Base-by-base conservation (phyloP, 192 early-diverging fungal genomes). In the Oehlia diaphana region DNA sequence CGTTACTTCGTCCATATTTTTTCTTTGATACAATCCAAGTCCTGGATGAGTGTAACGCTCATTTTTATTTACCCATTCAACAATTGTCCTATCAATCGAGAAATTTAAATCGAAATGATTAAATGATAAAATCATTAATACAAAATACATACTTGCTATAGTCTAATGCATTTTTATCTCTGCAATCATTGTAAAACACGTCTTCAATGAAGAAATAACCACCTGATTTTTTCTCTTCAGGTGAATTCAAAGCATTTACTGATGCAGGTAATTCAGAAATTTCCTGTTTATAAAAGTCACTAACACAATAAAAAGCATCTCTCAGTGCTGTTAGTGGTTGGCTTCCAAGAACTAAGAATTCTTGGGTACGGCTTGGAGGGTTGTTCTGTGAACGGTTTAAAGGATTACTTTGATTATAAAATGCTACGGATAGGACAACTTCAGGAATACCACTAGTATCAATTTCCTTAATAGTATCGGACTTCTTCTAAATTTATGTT, bases 121-220 rank as follows among this genome's bases (percentile, higher is more conserved):
- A 26, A 44, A n/a, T n/a, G 6, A 42, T 42, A 42, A 42, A 37
- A 42, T 42, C 39, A 8, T 63, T 63, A 64, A 16, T 35, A 33
- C 19, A 21, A 12, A 9, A 10, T 62, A 79, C 82, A 76, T 83
- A 89, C 89, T 83, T 86, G 79, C 91, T 91, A 75, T 95, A 95
- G 80, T 93, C 92, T 39, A 81, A 79, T 53, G 90, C 92, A 9
- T 84, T 81, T 7, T 86, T 82, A 37, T 90, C 83, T 21, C 93
- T 86, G 72, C 86, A 82, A 78, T 95, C 94, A 78, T 83, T 89
- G 84, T 94, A 95, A 82, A 94, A 94, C 1, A 85, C 84, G 21
- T 91, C 86, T 62, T 95, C 93, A 80, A 95, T 94, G 71, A 92
- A 92, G 61, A 95, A 90, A 82, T 90, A 95, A 77, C 89, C 90